Percentiles rank a stretch among this genome's conserved stretches.
Conservation (phyloP, 2,329 filamentous ascomycete genomes). For the Diaporthe nobilis region DNA sequence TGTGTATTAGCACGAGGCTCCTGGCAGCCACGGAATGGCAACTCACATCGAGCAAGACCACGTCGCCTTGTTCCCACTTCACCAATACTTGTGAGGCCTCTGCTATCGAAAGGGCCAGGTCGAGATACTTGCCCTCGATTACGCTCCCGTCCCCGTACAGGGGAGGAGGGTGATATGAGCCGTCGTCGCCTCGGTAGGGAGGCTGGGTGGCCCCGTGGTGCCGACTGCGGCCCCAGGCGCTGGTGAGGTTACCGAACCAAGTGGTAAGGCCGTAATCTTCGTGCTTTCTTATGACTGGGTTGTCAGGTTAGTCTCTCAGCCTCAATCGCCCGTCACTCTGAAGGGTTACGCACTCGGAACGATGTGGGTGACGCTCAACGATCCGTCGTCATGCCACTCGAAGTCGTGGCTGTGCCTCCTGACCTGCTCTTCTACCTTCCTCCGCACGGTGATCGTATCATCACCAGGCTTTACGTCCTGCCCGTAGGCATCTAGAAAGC, state of each 20-base stretch:
- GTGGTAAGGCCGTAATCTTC: conserved; percentile 47
- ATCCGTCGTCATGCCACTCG: conserved; percentile 53
- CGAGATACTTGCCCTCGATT: conserved; percentile 49
- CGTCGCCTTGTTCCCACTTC: conserved; percentile 49
- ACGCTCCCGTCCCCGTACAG: conserved; percentile 49
- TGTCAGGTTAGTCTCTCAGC: neutral
- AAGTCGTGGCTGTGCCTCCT: conserved; percentile 52
- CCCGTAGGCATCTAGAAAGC: conserved; percentile 51
- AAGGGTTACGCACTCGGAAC: conserved; percentile 46
- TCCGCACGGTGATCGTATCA: conserved; percentile 44
- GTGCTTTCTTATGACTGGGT: conserved; percentile 49
- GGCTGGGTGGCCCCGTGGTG: conserved; percentile 51
- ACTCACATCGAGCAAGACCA: conserved; percentile 51
- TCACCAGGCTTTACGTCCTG: conserved; percentile 48
- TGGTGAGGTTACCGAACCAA: conserved; percentile 54
- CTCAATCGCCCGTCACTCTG: no score
- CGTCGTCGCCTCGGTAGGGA: conserved; percentile 51
- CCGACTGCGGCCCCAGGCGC: conserved; percentile 52
- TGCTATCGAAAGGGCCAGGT: conserved; percentile 49
- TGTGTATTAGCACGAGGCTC: neutral
- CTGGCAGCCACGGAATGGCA: neutral
- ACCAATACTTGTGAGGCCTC: conserved; percentile 47
- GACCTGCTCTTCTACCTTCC: conserved; percentile 52
- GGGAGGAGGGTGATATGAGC: conserved; percentile 53
- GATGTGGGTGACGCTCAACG: conserved; percentile 52